Base-by-base conservation (phyloP, 2,329 filamentous ascomycete genomes). In the Talaromyces marneffei region DNA sequence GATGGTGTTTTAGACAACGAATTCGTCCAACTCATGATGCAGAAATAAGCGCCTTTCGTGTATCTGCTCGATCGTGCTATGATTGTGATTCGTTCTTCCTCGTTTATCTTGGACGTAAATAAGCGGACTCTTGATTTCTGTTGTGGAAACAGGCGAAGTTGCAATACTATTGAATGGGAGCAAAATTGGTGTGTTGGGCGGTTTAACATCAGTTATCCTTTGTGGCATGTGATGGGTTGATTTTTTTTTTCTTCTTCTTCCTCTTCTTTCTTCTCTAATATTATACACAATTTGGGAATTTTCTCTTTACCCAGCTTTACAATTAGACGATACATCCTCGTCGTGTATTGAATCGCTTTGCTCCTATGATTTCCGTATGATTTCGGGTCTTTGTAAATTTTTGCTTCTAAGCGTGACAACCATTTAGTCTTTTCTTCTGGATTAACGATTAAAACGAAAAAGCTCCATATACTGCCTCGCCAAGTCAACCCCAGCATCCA, bases 11-110 rank as follows among this genome's bases (percentile, higher is more conserved):
- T 70, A 93, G 90, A 93, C 81, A 93, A 93, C 82, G 90, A 94
- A 79, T 94, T 94, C 74, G 90, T 94, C 70, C 90, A 94, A 81
- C 87, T 94, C 75, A 94, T 94, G 90, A 93, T 94, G 90, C 90
- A 94, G 84, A 93, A 93, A 83, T 93, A 90, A 83, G 76, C 65
- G 55, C 31, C 23, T n/a, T n/a, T 39, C 7, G 9, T 31, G 23
- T 63, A 7, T 59, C 56, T 62, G 55, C 60, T 66, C 65, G 63
- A 66, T 63, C 65, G 64, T 65, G 66, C 66, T 68, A 23, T 60
- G 59, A 39, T 63, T 69, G 64, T 68, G 65, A 62, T 65, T 69
- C 29, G 29, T 66, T 72, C 46, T 52, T 60, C 37, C 54, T 63
- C 42, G 25, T 61, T 46, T 33, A 55, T 52, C 37, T 54, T 61